Percentiles rank a stretch among this genome's conserved stretches.
These are phyloP conservation scores for Septoria linicola DNA, from an alignment of 2,329 filamentous ascomycete genomes.

Conservation along the genomic window DNA sequence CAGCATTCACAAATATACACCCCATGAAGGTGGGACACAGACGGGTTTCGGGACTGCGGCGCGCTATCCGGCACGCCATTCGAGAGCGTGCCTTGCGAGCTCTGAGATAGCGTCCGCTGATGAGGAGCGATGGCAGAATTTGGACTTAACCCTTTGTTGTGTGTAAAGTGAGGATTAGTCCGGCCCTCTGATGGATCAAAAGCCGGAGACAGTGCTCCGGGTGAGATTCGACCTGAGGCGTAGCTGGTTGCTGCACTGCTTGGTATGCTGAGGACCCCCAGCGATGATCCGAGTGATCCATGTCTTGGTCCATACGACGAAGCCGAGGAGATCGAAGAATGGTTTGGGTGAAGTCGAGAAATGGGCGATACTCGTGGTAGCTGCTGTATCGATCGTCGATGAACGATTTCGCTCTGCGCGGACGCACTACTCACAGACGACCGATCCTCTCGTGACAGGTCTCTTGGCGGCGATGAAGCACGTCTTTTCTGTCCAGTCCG, in stretches of 20 bases:
- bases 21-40: conserved; percentile 55
- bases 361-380: conserved; percentile 56
- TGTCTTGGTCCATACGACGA: conserved; percentile 62
- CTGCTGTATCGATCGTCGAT: conserved; percentile 56
- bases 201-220: conserved; percentile 57
- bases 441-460: conserved; percentile 51
- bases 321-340: conserved; percentile 64
- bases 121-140: conserved; percentile 43
- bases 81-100: conserved; percentile 37
- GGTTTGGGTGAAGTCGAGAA: conserved; percentile 55
- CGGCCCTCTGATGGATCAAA: conserved; percentile 53
- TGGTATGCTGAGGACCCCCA: conserved; percentile 56
- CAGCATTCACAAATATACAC: conserved; percentile 86
- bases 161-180: conserved; percentile 56
- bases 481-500: conserved; percentile 62
- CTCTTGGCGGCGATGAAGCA: conserved; percentile 62
- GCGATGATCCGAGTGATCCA: conserved; percentile 62
- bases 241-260: conserved; percentile 64
- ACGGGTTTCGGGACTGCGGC: conserved; percentile 50
- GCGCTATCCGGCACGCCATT: conserved; percentile 49
- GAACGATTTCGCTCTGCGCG: conserved; percentile 50
- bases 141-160: conserved; percentile 47
- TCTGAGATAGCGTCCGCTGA: conserved; percentile 45
- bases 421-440: conserved; percentile 46
- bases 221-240: conserved; percentile 61